Evolutionary conservation across 106 monocot species (phyloP).

Genomic region (Gastrodia elata): DNA sequence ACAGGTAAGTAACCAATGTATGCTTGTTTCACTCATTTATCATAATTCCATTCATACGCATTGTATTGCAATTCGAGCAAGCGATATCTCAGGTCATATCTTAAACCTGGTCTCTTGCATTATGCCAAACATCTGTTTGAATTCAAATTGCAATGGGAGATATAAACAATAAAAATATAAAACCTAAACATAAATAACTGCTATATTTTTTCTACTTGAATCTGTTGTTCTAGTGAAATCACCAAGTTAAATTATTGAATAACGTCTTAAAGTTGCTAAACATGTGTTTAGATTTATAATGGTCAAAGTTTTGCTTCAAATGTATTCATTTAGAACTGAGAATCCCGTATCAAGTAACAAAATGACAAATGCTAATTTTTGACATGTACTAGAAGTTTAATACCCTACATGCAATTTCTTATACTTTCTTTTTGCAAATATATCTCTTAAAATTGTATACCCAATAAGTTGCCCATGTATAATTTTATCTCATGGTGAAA

Average conservation of each 20-base stretch:
- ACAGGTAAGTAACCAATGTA: constrained; percentile 9
- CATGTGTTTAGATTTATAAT: too few species aligned
- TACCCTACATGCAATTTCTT: too few species aligned
- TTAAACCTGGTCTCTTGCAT: background rate
- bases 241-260: background rate
- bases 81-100: background rate
- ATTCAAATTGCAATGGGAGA: background rate
- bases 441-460: too few species aligned
- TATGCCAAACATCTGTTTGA: background rate
- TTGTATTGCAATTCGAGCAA: background rate
- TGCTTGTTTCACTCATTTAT: background rate
- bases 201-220: background rate
- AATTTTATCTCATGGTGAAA: too few species aligned
- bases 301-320: too few species aligned
- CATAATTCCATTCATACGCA: background rate
- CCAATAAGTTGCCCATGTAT: too few species aligned
- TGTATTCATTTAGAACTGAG: too few species aligned
- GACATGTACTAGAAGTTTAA: too few species aligned
- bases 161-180: background rate
- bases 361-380: too few species aligned
- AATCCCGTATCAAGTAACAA: too few species aligned
- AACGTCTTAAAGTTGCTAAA: too few species aligned
- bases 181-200: background rate
- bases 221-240: background rate
- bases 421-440: too few species aligned